phyloP scores from a whole-genome alignment of 23 red algal species.

The Rhodosorus marinus region DNA sequence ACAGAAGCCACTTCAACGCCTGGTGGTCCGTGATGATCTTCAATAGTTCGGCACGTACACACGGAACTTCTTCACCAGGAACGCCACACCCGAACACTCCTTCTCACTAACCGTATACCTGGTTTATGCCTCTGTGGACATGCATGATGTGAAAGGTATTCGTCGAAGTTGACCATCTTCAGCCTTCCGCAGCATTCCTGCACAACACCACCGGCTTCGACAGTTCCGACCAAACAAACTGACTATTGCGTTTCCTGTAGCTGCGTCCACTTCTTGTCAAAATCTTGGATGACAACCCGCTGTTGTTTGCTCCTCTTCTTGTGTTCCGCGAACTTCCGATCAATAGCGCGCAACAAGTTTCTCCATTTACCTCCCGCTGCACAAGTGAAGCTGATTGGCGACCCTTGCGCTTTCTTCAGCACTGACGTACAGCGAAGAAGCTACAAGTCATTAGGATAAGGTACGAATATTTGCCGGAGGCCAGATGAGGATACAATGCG shows the following conservation, averaged over 20 bases:
- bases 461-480: too few species aligned
- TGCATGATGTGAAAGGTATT: constrained; percentile 3
- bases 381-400: too few species aligned
- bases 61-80: neutral
- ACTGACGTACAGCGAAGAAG: too few species aligned
- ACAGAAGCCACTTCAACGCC: neutral
- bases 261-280: too few species aligned
- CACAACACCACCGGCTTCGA: constrained; percentile 1
- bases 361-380: too few species aligned
- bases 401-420: too few species aligned
- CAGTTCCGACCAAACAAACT: neutral
- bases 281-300: too few species aligned
- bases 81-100: constrained; percentile 15
- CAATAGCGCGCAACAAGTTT: too few species aligned
- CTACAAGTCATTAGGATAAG: too few species aligned
- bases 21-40: constrained; percentile 11
- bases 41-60: neutral
- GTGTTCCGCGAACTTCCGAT: too few species aligned
- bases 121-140: neutral
- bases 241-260: neutral
- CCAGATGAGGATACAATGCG: too few species aligned
- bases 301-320: too few species aligned
- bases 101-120: constrained; percentile 5
- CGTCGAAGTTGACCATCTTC: constrained; percentile 4
- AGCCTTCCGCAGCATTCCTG: neutral